These are phyloP conservation scores for Xylariaceae sp. DNA, from an alignment of 2,329 filamentous ascomycete genomes.

Conservation along the genomic window DNA sequence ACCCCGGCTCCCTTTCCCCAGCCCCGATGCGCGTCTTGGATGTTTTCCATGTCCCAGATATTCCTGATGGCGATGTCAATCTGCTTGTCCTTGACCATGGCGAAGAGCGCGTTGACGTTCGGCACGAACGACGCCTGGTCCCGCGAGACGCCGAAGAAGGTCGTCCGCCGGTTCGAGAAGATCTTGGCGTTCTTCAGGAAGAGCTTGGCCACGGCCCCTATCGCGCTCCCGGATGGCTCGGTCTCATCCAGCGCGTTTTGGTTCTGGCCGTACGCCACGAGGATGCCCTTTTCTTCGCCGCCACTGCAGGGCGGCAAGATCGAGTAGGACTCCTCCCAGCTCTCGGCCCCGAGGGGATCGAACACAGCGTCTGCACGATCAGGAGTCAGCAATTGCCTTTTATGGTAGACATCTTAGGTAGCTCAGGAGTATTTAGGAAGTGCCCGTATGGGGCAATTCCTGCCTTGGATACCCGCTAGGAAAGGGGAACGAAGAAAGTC, in stretches of 20 bases:
- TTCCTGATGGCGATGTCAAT: slow-evolving; percentile 47
- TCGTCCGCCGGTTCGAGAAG: slow-evolving; percentile 38
- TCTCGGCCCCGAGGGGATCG: slow-evolving; percentile 47
- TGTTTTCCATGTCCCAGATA: slow-evolving; percentile 49
- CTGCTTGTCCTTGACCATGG: slow-evolving; percentile 40
- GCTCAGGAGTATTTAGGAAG: too few species aligned
- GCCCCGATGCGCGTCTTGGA: slow-evolving; percentile 45
- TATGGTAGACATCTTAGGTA: too few species aligned
- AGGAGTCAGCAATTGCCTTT: too few species aligned
- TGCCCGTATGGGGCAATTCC: too few species aligned
- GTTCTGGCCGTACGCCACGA: slow-evolving; percentile 49
- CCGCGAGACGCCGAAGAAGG: slow-evolving; percentile 46
- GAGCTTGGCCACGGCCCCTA: slow-evolving; percentile 39
- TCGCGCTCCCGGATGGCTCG: slow-evolving; percentile 27
- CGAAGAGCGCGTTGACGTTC: slow-evolving; percentile 41
- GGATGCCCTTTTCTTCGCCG: slow-evolving; percentile 38
- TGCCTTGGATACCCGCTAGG: too few species aligned
- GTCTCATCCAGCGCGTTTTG: slow-evolving; percentile 37
- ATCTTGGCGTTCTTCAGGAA: slow-evolving; percentile 34
- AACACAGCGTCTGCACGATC: slow-evolving; percentile 56
- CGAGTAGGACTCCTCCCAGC: slow-evolving; percentile 55
- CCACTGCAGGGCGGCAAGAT: slow-evolving; percentile 44
- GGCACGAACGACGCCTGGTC: slow-evolving; percentile 42
- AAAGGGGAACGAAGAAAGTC: too few species aligned
- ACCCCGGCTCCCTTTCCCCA: slow-evolving; percentile 46